Conservation (phyloP, 176 grass and related monocot species). For the Pharus latifolius region DNA sequence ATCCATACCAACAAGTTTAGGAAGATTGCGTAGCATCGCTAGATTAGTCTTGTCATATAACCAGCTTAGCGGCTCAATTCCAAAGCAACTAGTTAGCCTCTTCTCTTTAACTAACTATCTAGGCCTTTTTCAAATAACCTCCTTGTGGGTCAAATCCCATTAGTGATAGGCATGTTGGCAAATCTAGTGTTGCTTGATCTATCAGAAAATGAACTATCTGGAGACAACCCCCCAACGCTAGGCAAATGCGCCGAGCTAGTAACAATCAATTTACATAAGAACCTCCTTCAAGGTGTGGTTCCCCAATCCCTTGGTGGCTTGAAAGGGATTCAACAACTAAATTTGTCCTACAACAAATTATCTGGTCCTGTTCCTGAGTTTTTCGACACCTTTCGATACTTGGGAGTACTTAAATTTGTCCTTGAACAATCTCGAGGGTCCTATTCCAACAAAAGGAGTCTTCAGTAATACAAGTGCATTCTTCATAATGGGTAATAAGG, state of each 20-base stretch:
- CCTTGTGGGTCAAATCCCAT: background rate
- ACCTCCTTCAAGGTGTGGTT: background rate
- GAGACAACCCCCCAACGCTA: background rate
- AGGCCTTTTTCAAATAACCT: slow-evolving; percentile 1
- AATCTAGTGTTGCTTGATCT: background rate
- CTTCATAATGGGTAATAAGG: background rate
- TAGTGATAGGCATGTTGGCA: background rate
- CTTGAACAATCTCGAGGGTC: slow-evolving; percentile 7
- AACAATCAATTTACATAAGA: background rate
- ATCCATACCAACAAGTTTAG: slow-evolving; percentile 14
- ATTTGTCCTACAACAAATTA: slow-evolving; percentile 1
- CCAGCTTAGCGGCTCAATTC: slow-evolving; percentile 6
- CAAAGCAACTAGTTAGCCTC: background rate
- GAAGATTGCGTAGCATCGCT: background rate
- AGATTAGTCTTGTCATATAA: slow-evolving; percentile 11
- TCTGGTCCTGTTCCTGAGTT: slow-evolving; percentile 1
- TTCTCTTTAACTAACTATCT: slow-evolving; percentile 9
- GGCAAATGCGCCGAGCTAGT: slow-evolving; percentile 5
- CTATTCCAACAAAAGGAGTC: background rate
- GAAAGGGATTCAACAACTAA: background rate
- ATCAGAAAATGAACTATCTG: slow-evolving; percentile 3
- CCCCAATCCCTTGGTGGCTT: background rate
- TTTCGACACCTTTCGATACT: background rate
- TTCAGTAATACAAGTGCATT: slow-evolving; percentile 18
- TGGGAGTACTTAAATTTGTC: slow-evolving; percentile 1